These are phyloP conservation scores for Trypanosoma platydactyli DNA, from an alignment of 208 protist species.

Conservation along the genomic window DNA sequence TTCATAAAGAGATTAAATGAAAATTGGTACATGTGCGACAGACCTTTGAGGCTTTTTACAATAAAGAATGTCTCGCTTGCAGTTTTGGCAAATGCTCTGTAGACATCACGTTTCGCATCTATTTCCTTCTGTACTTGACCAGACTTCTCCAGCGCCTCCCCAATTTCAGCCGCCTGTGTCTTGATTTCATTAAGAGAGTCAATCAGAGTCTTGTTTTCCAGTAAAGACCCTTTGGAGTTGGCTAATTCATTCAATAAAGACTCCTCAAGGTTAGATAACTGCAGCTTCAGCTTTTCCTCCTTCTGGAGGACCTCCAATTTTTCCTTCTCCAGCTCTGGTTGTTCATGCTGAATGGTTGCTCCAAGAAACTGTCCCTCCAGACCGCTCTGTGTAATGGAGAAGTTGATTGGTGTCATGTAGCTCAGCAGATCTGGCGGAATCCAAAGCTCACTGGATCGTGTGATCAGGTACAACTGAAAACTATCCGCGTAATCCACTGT, in stretches of 20 bases:
- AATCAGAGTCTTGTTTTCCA: conserved; percentile 96
- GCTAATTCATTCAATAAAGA: conserved; percentile 92
- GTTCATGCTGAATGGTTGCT: conserved; percentile 96
- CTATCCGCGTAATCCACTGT: conserved; percentile 96
- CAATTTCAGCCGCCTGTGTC: conserved; percentile 90
- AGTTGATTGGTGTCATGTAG: conserved; percentile 95
- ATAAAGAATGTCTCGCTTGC: conserved; percentile 94
- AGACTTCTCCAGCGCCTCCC: conserved; percentile 83
- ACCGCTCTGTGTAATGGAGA: conserved; percentile 96
- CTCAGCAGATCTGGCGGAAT: conserved; percentile 92
- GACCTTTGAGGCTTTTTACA: conserved; percentile 79
- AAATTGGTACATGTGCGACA: conserved; percentile 99
- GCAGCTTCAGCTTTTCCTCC: conserved; percentile 96
- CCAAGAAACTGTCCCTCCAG: conserved; percentile 97
- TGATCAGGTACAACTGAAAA: conserved; percentile 96
- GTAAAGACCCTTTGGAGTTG: conserved; percentile 92
- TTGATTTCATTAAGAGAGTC: conserved; percentile 96
- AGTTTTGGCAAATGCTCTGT: conserved; percentile 90
- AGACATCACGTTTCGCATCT: conserved; percentile 94
- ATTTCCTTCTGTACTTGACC: conserved; percentile 89
- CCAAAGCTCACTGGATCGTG: conserved; percentile 81
- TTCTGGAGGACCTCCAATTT: conserved; percentile 92
- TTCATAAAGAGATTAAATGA: conserved; percentile 92
- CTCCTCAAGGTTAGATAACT: conserved; percentile 94
- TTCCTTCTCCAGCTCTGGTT: conserved; percentile 96